These are phyloP conservation scores for Laguncularia racemosa DNA, from an alignment of 345 rosid species.

Conservation along the genomic window DNA sequence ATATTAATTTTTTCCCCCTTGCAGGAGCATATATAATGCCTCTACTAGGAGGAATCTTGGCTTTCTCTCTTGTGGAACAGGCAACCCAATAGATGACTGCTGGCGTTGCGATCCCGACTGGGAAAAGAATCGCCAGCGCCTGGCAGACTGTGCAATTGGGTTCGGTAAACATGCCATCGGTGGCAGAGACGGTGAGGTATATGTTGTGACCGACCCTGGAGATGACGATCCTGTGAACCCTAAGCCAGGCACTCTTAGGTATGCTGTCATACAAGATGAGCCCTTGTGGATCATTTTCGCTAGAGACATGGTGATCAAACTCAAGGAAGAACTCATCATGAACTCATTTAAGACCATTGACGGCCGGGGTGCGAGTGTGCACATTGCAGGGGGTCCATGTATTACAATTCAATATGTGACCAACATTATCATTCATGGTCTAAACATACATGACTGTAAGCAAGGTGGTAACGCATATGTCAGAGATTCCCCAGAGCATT, in stretches of 20 bases:
- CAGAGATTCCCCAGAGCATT: slow-evolving; percentile 18
- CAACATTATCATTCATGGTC: slow-evolving; percentile 19
- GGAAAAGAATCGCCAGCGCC: slow-evolving; percentile 11
- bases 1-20: neutral
- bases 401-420: slow-evolving; percentile 18
- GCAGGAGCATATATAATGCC: slow-evolving; percentile 14
- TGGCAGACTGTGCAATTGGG: slow-evolving; percentile 15
- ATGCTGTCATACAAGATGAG: slow-evolving; percentile 18
- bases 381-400: slow-evolving; percentile 19
- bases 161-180: slow-evolving; percentile 19
- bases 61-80: slow-evolving; percentile 14
- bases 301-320: slow-evolving; percentile 18
- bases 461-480: slow-evolving; percentile 17
- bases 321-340: slow-evolving; percentile 18
- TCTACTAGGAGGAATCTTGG: slow-evolving; percentile 14
- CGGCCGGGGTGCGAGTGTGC: slow-evolving; percentile 19
- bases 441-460: slow-evolving; percentile 19
- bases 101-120: slow-evolving; percentile 19
- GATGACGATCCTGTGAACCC: slow-evolving; percentile 16
- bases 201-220: slow-evolving; percentile 9
- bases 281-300: slow-evolving; percentile 17
- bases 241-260: slow-evolving; percentile 16
- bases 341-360: slow-evolving; percentile 21
- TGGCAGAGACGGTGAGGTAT: slow-evolving; percentile 11
- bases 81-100: slow-evolving; percentile 19